Conservation (phyloP, 2,329 filamentous ascomycete genomes). For the Verticillium nubilum region DNA sequence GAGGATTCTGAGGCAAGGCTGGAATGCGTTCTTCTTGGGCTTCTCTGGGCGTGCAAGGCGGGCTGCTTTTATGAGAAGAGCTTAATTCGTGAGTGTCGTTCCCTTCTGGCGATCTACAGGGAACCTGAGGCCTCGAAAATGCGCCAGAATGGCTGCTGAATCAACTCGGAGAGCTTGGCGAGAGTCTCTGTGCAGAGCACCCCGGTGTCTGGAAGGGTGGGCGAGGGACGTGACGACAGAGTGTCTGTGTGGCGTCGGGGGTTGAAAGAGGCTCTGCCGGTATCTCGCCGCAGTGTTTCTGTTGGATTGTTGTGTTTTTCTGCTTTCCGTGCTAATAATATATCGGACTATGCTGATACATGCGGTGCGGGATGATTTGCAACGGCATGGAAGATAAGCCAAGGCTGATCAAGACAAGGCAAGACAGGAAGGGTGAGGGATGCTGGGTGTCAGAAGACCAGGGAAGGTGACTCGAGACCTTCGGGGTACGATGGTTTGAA, state of each 20-base stretch:
- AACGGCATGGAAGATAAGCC: background rate
- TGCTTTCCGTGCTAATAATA: background rate
- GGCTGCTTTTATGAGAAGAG: background rate
- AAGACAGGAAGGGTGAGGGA: background rate
- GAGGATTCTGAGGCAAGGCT: background rate
- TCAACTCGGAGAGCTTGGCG: conserved; percentile 1
- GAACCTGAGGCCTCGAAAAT: conserved; percentile 1
- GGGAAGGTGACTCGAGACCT: background rate
- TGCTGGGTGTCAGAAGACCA: background rate
- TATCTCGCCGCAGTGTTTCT: background rate
- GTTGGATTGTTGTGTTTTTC: background rate
- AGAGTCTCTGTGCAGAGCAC: conserved; percentile 2
- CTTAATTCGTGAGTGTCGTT: background rate
- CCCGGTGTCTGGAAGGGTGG: background rate
- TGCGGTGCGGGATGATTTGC: conserved; percentile 1
- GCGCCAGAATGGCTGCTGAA: conserved; percentile 1
- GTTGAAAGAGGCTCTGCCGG: background rate
- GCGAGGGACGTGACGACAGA: background rate
- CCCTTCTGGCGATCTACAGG: background rate
- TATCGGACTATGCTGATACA: conserved; percentile 1
- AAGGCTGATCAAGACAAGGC: background rate
- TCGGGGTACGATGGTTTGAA: background rate
- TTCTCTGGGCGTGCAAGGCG: background rate
- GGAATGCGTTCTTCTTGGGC: background rate
- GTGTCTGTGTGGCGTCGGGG: background rate